These are phyloP conservation scores for Globisporangium spiculum DNA, from an alignment of 352 stramenopile genomes.

Conservation along the genomic window DNA sequence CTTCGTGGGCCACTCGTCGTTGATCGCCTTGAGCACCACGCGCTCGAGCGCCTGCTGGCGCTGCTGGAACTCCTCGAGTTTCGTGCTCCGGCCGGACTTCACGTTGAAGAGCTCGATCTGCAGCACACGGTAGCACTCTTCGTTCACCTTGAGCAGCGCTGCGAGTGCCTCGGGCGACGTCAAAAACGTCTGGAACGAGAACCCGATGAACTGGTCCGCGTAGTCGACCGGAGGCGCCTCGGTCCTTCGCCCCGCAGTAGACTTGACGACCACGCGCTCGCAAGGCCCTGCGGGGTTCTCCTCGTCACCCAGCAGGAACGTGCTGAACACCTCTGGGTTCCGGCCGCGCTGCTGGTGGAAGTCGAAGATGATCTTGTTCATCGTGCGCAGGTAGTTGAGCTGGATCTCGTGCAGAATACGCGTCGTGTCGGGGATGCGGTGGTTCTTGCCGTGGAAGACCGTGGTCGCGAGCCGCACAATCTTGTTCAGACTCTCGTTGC, in stretches of 20 bases:
- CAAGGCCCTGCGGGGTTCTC: conserved; percentile 35
- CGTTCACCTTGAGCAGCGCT: conserved; percentile 80
- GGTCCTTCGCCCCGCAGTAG: conserved; percentile 21
- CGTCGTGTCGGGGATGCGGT: conserved; percentile 70
- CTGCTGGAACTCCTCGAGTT: conserved; percentile 86
- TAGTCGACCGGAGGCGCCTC: conserved; percentile 70
- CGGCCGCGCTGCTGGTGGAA: conserved; percentile 51
- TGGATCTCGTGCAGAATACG: conserved; percentile 87
- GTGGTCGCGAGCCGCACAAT: conserved; percentile 65
- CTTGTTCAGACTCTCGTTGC: conserved; percentile 74
- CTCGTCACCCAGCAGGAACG: conserved; percentile 50
- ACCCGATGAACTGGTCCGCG: conserved; percentile 82
- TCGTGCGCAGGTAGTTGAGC: conserved; percentile 88
- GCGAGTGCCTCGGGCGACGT: conserved; percentile 72
- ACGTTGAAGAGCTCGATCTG: conserved; percentile 81
- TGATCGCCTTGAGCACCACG: conserved; percentile 70
- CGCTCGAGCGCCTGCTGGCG: conserved; percentile 73
- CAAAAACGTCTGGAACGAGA: conserved; percentile 86
- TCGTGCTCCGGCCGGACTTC: conserved; percentile 67
- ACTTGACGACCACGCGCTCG: conserved; percentile 32
- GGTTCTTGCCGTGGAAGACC: conserved; percentile 65
- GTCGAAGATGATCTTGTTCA: conserved; percentile 92
- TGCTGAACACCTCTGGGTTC: conserved; percentile 60
- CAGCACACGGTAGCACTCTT: conserved; percentile 79
- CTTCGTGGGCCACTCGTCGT: conserved; percentile 80